Evolutionary conservation across 2,329 filamentous ascomycete species (phyloP), one percentile per base, ranked within the genome.

Genomic region (Pleoardoris graminearum): DNA sequence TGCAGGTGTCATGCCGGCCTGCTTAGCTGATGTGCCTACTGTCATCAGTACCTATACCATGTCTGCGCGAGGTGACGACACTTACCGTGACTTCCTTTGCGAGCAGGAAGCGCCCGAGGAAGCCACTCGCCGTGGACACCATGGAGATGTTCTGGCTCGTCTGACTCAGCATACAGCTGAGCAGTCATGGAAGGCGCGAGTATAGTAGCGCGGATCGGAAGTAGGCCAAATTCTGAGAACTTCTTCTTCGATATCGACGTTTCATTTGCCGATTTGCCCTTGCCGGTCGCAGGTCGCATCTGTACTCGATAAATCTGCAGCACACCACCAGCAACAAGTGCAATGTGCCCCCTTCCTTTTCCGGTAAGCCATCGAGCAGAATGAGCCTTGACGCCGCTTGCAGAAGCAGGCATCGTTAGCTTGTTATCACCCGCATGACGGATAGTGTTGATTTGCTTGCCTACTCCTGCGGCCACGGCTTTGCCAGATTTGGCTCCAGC

Each of bases 401-500:
- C 70, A 41, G 82, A 80, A 10, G 77, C 74, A 10, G 88, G 88
- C 25, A 91, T 77, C 39, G 87, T 83, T 36, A 91, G 82, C 57
- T 90, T 84, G 70, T 90, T 91, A 67, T 91, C 88, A 10, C 86
- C 86, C 0, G 84, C 88, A 62, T 91, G 88, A 41, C 88, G 85
- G 52, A 91, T 81, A 51, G 86, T 87, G 54, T 75, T 75, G n/a
- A 91, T 81, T 3, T 88, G 90, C 67, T 85, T 86, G 67, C 85
- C 89, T 56, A 92, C 85, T 39, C 87, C 87, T 44, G 85, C 86
- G 49, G 87, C 88, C 49, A 92, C 81, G 21, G 85, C 86, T 67
- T 88, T 86, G 21, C 86, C 84, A 10, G 88, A 86, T 61, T 90
- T 87, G 5, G 87, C 85, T 17, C 74, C 73, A 19, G 66, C 73